Base-by-base conservation (phyloP, 2,329 filamentous ascomycete genomes). In the Exophiala mesophila region DNA sequence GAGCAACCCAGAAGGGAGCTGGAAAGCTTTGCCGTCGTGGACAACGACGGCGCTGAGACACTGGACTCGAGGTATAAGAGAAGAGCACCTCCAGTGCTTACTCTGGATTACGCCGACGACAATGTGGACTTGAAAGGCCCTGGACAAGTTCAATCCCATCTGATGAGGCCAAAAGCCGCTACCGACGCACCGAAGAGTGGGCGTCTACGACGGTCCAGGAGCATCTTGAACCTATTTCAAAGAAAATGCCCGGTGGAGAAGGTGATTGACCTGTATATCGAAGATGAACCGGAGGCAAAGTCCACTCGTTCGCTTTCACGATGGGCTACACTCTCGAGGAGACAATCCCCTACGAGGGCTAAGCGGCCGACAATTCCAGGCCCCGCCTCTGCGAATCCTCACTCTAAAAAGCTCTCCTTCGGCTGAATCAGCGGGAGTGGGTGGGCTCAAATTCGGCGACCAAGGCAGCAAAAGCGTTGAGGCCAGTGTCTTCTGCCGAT, bases 211-310 rank as follows among this genome's bases (percentile, higher is more conserved):
- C 46, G 50, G 13, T 41, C 26, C 12, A 49, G 42, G 34, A 53
- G 50, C 36, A 38, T 55, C 13, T 36, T 53, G 39, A 47, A 39
- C 24, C 38, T 45, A 8, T 49, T 55, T 21, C 44, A 49, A 32
- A 44, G 34, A 26, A 51, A 28, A 33, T 47, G 45, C 12, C 42
- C 46, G 5, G 45, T 53, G 9, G 50, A 53, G 37, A 46, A 41
- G 39, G 34, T 53, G 31, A 50, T 55, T 12, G 52, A 55, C 19
- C 39, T 55, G 36, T 55, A 53, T 29, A 38, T 55, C 19, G 45
- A 49, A 12, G 47, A 55, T 9, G 43, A 49, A 19, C 33, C 29
- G 5, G 43, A 41, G n/a, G 41, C 40, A 30, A 45, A 44, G 24
- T 21, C 36, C 13, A 9, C 20, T 7, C 32, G 32, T 18, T 34